Evolutionary conservation across 257 asterid species (phyloP).

Genomic region (Ajuga chamaepitys): DNA sequence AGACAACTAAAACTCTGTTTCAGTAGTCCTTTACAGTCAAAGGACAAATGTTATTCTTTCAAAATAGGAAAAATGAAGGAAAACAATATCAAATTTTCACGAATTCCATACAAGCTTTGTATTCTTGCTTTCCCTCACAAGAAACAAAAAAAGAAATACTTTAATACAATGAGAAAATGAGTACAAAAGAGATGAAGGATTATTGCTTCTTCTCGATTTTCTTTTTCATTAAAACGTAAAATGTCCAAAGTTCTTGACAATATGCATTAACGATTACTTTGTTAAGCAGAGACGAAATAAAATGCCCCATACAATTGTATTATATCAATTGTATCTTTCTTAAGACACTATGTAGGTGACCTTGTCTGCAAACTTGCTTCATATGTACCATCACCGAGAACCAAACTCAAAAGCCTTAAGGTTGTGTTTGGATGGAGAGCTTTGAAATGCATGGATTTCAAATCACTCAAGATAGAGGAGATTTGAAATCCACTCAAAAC

Average conservation of each 20-base stretch:
- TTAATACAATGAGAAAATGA: too few species aligned
- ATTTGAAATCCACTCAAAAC: too few species aligned
- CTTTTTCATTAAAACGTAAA: not conserved
- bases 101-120: not conserved
- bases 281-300: not conserved
- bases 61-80: not conserved
- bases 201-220: too few species aligned
- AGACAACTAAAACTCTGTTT: not conserved
- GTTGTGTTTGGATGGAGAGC: too few species aligned
- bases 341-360: not conserved
- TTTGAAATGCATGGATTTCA: too few species aligned
- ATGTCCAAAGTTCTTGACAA: not conserved
- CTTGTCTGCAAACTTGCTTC: not conserved
- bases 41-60: not conserved
- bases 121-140: not conserved
- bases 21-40: not conserved
- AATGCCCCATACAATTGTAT: not conserved
- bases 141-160: too few species aligned
- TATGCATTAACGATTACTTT: not conserved
- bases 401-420: too few species aligned
- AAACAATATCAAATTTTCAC: not conserved
- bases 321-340: not conserved
- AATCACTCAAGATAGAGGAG: too few species aligned
- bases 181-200: too few species aligned
- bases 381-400: too few species aligned